Conservation (phyloP, 148 eudicot genomes). For the Rhododendron vialii region DNA sequence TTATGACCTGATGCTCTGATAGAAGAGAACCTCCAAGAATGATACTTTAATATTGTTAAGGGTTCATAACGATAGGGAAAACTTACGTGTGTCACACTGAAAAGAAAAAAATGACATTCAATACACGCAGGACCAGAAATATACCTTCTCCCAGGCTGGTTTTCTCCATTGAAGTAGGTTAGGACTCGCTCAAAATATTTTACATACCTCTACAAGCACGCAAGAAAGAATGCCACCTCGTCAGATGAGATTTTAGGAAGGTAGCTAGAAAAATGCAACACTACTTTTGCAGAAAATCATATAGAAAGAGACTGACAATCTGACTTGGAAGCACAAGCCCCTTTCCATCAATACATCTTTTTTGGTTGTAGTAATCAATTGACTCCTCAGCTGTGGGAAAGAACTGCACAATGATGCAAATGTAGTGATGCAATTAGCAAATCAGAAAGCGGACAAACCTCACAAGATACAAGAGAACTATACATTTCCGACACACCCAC, state of each 20-base stretch:
- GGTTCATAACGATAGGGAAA: background rate
- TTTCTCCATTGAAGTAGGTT: conserved; percentile 86
- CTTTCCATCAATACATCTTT: conserved; percentile 90
- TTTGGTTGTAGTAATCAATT: conserved; percentile 88
- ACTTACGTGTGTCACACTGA: background rate
- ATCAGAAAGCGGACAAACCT: background rate
- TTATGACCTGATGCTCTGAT: background rate
- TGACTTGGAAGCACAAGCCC: conserved; percentile 99
- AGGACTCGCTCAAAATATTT: conserved; percentile 86
- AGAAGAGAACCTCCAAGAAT: background rate
- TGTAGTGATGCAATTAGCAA: conserved; percentile 13
- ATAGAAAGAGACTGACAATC: conserved; percentile 55
- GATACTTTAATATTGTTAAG: background rate
- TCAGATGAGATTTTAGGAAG: background rate
- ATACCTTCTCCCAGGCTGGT: conserved; percentile 96
- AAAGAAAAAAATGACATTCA: background rate
- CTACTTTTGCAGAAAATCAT: background rate
- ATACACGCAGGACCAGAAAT: background rate
- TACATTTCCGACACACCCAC: background rate
- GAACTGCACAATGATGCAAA: conserved; percentile 47
- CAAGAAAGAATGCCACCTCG: background rate
- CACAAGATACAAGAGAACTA: background rate
- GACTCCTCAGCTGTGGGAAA: conserved; percentile 99
- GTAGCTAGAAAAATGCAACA: conserved; percentile 2
- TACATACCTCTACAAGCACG: conserved; percentile 69